These are phyloP conservation scores for Penicillium sp. DNA, from an alignment of 2,329 filamentous ascomycete genomes.

Conservation along the genomic window DNA sequence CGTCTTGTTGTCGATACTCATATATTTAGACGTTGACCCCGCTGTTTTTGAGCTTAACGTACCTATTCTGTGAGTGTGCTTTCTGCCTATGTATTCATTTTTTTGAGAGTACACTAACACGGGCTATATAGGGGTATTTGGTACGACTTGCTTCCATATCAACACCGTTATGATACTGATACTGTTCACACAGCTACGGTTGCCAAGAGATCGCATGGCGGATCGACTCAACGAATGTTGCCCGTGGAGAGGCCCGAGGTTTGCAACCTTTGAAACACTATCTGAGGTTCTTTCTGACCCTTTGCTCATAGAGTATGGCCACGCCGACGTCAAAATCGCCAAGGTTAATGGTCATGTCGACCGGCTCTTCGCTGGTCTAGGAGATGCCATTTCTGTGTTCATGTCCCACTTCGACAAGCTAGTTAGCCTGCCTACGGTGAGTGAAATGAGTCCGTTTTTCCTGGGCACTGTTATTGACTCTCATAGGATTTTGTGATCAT, in stretches of 20 bases:
- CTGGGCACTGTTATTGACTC: conserved; percentile 4
- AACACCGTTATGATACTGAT: conserved; percentile 46
- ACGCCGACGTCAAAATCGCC: conserved; percentile 63
- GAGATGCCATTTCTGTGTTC: conserved; percentile 68
- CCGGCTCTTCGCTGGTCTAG: conserved; percentile 72
- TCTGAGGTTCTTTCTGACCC: conserved; percentile 3
- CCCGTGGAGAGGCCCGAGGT: conserved; percentile 59
- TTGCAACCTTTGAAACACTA: not conserved
- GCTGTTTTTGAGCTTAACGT: conserved; percentile 74
- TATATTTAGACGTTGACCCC: conserved; percentile 63
- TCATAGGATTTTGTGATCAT: conserved; percentile 65
- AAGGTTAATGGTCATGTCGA: conserved; percentile 63
- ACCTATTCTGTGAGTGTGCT: conserved; percentile 55
- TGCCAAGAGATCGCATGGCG: conserved; percentile 72
- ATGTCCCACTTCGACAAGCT: conserved; percentile 94
- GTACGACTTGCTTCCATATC: conserved; percentile 9
- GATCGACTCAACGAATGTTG: conserved; percentile 62
- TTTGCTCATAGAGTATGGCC: conserved; percentile 60
- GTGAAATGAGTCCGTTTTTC: not conserved
- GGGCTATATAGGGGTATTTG: conserved; percentile 15
- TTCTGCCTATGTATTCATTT: conserved; percentile 61
- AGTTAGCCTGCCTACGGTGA: conserved; percentile 58
- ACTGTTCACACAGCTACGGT: conserved; percentile 49
- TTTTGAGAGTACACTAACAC: conserved; percentile 48
- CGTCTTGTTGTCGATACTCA: conserved; percentile 6